Conservation (phyloP, 768 basidiomycete species). For the Boletales sp. region DNA sequence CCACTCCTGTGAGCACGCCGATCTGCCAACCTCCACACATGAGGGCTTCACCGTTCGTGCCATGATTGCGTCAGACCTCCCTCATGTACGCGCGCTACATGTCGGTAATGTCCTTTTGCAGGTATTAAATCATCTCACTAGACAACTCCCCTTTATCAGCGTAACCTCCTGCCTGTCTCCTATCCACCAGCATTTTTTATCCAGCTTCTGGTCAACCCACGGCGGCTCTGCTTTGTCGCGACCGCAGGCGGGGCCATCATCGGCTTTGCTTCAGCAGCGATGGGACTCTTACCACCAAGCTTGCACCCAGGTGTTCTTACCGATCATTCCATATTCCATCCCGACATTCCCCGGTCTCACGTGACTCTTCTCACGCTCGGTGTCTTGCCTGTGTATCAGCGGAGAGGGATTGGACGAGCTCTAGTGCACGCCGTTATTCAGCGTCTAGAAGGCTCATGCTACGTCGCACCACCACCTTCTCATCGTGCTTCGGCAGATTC, state of each 20-base stretch:
- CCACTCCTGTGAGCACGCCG: background rate
- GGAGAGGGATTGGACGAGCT: slow-evolving; percentile 27
- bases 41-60: slow-evolving; percentile 17
- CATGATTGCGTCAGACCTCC: slow-evolving; percentile 29
- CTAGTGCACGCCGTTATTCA: slow-evolving; percentile 28
- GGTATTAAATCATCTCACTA: slow-evolving; percentile 1
- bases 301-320: background rate
- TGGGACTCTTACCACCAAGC: slow-evolving; percentile 3
- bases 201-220: slow-evolving; percentile 28
- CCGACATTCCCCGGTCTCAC: slow-evolving; percentile 11
- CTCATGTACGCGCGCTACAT: slow-evolving; percentile 24
- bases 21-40: background rate
- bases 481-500: background rate
- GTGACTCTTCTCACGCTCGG: slow-evolving; percentile 30
- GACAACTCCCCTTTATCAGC: slow-evolving; percentile 7
- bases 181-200: slow-evolving; percentile 31
- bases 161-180: slow-evolving; percentile 22
- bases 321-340: background rate
- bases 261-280: slow-evolving; percentile 29
- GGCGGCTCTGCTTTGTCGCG: slow-evolving; percentile 29
- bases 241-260: slow-evolving; percentile 16
- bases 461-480: background rate
- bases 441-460: slow-evolving; percentile 17
- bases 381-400: slow-evolving; percentile 24
- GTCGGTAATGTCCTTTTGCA: slow-evolving; percentile 9